Base-by-base conservation (phyloP, 1,284 basidiomycete species). In the Papiliotrema flavescens region DNA sequence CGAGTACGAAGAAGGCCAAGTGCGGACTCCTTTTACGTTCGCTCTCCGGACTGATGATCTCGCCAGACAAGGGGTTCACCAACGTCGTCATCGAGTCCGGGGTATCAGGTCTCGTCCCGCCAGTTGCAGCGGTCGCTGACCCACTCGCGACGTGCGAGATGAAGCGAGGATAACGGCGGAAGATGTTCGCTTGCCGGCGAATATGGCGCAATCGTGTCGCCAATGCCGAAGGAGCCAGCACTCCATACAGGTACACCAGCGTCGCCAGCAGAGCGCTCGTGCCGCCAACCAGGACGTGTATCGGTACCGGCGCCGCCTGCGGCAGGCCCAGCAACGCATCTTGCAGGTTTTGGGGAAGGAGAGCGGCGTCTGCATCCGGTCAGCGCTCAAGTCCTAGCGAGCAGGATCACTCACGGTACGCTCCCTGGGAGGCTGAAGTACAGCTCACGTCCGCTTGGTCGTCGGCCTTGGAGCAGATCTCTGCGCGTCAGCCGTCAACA, bases 271-370 rank as follows among this genome's bases (percentile, higher is more conserved):
- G 19, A 7, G 47, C 24, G n/a, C 40, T n/a, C n/a, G 53, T 54
- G n/a, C 50, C 59, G 17, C 52, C 54, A 15, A 56, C 48, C 0
- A 60, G 34, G 28, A 63, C 37, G 15, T 60, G 53, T 23, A 60
- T 55, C 4, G 58, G 61, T 5, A 46, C 43, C 6, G 44, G 36
- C 0, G 61, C 59, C 9, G 54, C 49, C 2, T 46, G 24, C n/a
- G 57, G 53, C 6, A 63, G 37, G n/a, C 26, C 19, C n/a, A 55
- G 4, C 6, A 62, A 32, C 3, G 55, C 24, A 8, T 22, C 3
- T 3, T 44, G 39, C 14, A 60, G 53, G 17, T 53, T 36, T 3
- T 23, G 20, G 1, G 60, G 58, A 15, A 60, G 51, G 11, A 48
- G 39, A 0, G 53, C 43, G 17, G 58, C 55, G 32, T 62, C 57